These are phyloP conservation scores for Metschnikowia borealis DNA, from an alignment of 805 yeast species.

Conservation along the genomic window DNA sequence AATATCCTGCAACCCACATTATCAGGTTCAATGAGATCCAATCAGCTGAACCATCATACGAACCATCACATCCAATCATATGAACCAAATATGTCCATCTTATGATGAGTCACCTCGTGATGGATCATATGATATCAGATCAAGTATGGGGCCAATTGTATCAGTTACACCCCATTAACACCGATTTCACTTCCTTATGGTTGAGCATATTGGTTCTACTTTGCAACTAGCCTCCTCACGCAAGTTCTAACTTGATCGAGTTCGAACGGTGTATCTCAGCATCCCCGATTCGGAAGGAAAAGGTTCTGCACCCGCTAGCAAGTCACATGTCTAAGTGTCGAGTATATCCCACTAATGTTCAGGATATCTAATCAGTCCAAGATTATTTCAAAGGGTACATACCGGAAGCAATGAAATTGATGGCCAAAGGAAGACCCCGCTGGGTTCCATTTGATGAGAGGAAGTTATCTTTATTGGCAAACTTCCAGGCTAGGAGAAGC, in stretches of 20 bases:
- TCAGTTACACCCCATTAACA: too few relatives aligned
- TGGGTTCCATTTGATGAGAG: slow-evolving; percentile 79
- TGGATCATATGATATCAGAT: too few relatives aligned
- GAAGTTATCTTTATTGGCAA: slow-evolving; percentile 51
- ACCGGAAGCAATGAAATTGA: slow-evolving; percentile 90
- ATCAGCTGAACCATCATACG: too few relatives aligned
- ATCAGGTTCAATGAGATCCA: too few relatives aligned
- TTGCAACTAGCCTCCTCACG: slow-evolving; percentile 57
- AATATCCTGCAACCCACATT: too few relatives aligned
- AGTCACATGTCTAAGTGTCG: slow-evolving; percentile 8
- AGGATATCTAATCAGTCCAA: too few relatives aligned
- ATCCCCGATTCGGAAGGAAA: slow-evolving; percentile 22
- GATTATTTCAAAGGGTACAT: slow-evolving; percentile 30
- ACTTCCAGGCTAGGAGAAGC: slow-evolving; percentile 51
- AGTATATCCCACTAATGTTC: background rate
- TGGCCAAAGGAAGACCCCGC: slow-evolving; percentile 71
- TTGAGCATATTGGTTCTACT: background rate
- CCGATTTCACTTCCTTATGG: background rate
- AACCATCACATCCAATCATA: too few relatives aligned
- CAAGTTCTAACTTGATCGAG: slow-evolving; percentile 82
- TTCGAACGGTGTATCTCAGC: slow-evolving; percentile 76
- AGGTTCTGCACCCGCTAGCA: slow-evolving; percentile 46
- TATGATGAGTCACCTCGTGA: too few relatives aligned
- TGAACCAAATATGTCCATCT: too few relatives aligned
- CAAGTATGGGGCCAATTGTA: too few relatives aligned